Conservation (phyloP, 208 protist species). For the Leishmania amazonensis region DNA sequence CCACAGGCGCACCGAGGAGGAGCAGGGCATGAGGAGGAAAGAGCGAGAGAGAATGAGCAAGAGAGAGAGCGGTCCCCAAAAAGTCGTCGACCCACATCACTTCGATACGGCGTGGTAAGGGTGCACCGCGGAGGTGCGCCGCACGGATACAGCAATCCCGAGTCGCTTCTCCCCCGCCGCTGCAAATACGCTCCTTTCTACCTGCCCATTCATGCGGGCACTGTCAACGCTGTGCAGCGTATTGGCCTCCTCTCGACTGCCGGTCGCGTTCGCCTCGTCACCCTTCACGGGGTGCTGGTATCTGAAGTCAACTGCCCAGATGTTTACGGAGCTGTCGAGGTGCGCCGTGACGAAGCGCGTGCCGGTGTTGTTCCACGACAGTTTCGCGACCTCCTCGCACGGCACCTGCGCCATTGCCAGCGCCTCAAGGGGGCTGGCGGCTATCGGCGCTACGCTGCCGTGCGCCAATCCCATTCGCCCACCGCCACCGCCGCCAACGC, state of each 20-base stretch:
- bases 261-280: background rate
- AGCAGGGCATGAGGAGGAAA: background rate
- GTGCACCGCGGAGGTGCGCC: constrained; percentile 50
- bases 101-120: constrained; percentile 45
- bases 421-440: constrained; percentile 37
- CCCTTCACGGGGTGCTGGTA: constrained; percentile 30
- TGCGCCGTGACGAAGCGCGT: constrained; percentile 85
- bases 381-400: constrained; percentile 61
- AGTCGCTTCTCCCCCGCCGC: constrained; percentile 23
- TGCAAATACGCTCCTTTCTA: constrained; percentile 1
- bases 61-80: background rate
- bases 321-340: constrained; percentile 66
- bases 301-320: constrained; percentile 64
- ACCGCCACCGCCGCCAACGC: background rate
- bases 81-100: background rate
- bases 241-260: background rate
- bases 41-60: background rate
- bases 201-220: background rate
- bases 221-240: background rate
- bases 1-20: background rate
- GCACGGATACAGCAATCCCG: constrained; percentile 41
- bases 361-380: constrained; percentile 84
- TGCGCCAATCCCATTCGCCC: background rate
- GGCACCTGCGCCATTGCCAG: constrained; percentile 40
- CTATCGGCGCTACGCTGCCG: background rate